Evolutionary conservation across 1,284 basidiomycete genomes (phyloP), one percentile per base, ranked within the genome.

Genomic region (Pisolithus thermaeus): DNA sequence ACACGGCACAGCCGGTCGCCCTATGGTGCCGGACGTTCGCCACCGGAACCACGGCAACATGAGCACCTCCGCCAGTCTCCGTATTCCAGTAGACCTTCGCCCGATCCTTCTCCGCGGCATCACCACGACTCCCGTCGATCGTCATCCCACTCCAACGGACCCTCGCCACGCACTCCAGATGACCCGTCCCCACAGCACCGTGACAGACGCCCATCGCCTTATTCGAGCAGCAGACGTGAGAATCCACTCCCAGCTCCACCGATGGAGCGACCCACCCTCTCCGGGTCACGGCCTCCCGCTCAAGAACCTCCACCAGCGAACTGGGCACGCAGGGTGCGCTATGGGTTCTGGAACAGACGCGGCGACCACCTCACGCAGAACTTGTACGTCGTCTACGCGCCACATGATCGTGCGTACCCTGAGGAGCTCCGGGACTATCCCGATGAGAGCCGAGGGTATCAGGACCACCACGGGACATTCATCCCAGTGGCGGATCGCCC

Each of bases 321-420:
- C 1, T 67, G 67, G 18, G 28, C 53, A 8, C 64, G 55, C 54
- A 66, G 62, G 53, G 56, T 75, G 14, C 79, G 85, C 9, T 63
- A 64, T 23, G 84, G 85, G 1, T 79, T 71, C 56, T 87, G 85
- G 85, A 87, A 87, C 56, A 63, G 74, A 23, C 79, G 84, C 3
- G 84, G 84, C 0, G 84, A 87, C 63, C 78, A 86, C 57, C 72
- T 85, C 49, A 79, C 81, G 20, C 54, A 66, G 22, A 70, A 72
- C 23, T 70, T 72, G 45, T 80, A 70, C 56, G 70, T 87, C 53
- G 83, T 88, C 25, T 85, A 81, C 52, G 83, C 81, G 7, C 85
- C 85, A 2, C 65, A 64, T 1, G 62, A 71, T 4, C 61, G 65
- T 49, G 72, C 73, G 22, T 81, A 80, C 57, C 86, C 84, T 2